Conservation (phyloP, 2,329 filamentous ascomycete genomes). For the Ceratocystiopsis sp. region DNA sequence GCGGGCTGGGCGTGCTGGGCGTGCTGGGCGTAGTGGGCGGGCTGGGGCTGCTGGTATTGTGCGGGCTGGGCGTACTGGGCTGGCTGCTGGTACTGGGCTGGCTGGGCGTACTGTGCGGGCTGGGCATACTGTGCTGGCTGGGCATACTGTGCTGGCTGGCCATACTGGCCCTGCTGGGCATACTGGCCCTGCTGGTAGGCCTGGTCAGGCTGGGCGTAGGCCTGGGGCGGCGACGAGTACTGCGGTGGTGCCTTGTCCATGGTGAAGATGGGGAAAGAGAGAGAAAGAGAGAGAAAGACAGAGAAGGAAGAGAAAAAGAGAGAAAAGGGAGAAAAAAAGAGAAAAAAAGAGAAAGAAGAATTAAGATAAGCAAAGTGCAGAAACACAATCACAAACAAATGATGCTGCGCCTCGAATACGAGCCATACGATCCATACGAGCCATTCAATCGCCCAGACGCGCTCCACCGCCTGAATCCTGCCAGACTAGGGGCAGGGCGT, state of each 20-base stretch:
- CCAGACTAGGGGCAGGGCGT: too few species aligned
- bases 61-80: background rate
- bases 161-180: background rate
- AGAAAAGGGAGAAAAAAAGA: background rate
- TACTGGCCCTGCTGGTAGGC: background rate
- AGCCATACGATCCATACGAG: too few species aligned
- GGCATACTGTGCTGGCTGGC: background rate
- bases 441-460: too few species aligned
- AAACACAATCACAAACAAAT: too few species aligned
- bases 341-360: background rate
- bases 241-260: constrained; percentile 11
- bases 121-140: background rate
- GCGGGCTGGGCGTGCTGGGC: background rate
- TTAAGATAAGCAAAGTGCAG: too few species aligned
- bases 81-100: background rate
- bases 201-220: constrained; percentile 1
- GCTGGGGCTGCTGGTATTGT: background rate
- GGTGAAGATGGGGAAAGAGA: background rate
- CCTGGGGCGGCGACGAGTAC: constrained; percentile 4
- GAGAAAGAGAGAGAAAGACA: background rate
- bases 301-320: background rate
- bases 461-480: too few species aligned
- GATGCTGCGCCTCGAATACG: too few species aligned
- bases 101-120: background rate
- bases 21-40: constrained; percentile 3